Base-by-base conservation (phyloP, 2,329 filamentous ascomycete genomes). In the Neurospora crassa region DNA sequence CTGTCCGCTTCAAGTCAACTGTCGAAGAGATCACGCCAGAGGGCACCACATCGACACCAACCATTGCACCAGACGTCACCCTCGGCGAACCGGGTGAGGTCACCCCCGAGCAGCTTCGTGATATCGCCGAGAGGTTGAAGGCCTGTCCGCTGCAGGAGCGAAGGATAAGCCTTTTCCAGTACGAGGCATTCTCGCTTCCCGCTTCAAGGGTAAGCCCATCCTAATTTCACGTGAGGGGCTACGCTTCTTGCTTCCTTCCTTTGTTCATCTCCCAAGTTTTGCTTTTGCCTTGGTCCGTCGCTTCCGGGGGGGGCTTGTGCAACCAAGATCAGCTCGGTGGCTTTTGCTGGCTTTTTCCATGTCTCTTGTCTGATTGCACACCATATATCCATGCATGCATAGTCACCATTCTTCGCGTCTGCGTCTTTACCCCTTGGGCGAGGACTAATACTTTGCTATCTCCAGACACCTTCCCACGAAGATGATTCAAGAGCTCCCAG, bases 131-230 rank as follows among this genome's bases (percentile, higher is more conserved):
- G 76, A 90, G 89, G 34, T 84, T 97, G 37, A 91, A 93, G 74
- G 89, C 89, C 73, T 87, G 90, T 67, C 89, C 91, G 76, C 86
- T 97, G 73, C 94, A 97, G 82, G 91, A 94, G 76, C 87, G 89
- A 71, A 89, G 94, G 74, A 89, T 97, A 84, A 92, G 91, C 79
- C 92, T 94, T 79, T 97, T 93, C 81, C 90, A 91, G 63, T 98
- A 94, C 78, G 94, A 97, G 79, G 91, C 95, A 42, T 90, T 97
- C 74, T 98, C 96, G 43, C 85, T 98, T 69, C 95, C 96, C 45
- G 86, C 88, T 41, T 95, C 93, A 67, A 88, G 92, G 82, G 93
- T 95, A 89, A 82, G 91, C 87, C 29, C 53, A 63, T 63, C 53
- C 53, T 8, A 63, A 63, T 63, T 37, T 63, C 53, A 63, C 53